Evolutionary conservation across 2,329 filamentous ascomycete species (phyloP).

Genomic region (Aspergillus neotritici): DNA sequence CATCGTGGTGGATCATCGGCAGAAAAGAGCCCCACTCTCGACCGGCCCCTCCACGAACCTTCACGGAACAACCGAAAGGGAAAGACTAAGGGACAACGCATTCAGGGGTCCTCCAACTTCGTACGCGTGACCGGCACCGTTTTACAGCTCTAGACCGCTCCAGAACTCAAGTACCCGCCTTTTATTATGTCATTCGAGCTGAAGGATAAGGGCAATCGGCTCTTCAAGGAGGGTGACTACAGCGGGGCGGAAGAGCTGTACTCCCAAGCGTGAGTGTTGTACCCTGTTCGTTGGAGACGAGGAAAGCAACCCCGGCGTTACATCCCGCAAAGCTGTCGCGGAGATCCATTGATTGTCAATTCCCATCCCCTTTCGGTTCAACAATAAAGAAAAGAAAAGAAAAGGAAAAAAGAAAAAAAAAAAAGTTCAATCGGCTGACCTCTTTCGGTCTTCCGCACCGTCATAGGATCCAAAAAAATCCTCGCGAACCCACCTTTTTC

Average conservation of each 20-base stretch:
- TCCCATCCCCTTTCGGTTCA: no score
- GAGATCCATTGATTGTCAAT: no score
- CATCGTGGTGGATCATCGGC: background rate
- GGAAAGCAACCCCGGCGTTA: no score
- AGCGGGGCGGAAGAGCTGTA: constrained; percentile 43
- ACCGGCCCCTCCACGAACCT: background rate
- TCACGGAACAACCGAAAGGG: background rate
- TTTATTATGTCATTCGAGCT: constrained; percentile 33
- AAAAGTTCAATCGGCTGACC: constrained; percentile 1
- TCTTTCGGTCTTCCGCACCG: background rate
- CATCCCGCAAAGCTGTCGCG: no score
- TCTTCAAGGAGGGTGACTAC: constrained; percentile 43
- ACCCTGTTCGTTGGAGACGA: no score
- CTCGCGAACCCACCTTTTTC: constrained; percentile 71
- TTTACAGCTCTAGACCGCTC: no score
- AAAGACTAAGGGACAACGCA: no score
- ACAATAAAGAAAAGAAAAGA: no score
- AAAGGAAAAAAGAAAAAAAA: background rate
- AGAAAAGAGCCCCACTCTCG: background rate
- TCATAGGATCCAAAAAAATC: constrained; percentile 67
- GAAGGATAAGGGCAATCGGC: constrained; percentile 42
- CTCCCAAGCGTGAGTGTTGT: constrained; percentile 39
- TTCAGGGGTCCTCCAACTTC: no score
- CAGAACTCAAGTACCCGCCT: no score
- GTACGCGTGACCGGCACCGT: no score